Evolutionary conservation across 2,329 filamentous ascomycete genomes (phyloP).

Genomic region (Truncatella angustata): DNA sequence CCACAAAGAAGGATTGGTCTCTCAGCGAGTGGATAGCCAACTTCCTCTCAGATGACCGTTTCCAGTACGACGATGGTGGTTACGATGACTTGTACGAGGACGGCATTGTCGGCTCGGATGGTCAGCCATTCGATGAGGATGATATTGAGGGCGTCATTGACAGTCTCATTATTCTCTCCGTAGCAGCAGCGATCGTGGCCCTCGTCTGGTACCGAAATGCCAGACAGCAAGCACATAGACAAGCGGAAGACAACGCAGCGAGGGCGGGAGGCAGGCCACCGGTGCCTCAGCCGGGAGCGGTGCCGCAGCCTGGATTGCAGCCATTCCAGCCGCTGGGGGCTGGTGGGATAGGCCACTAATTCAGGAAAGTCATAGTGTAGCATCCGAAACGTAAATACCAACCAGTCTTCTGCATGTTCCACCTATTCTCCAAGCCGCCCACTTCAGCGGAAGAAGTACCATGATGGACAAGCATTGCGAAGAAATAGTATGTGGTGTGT

Average conservation of each 20-base stretch:
- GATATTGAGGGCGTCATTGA: conserved; percentile 75
- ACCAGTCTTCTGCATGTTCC: background rate
- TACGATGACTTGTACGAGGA: conserved; percentile 58
- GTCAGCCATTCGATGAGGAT: conserved; percentile 57
- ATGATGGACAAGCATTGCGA: no score
- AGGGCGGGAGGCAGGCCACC: conserved; percentile 20
- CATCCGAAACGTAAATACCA: no score
- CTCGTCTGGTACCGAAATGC: conserved; percentile 80
- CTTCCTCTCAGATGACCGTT: conserved; percentile 71
- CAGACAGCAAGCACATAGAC: conserved; percentile 56
- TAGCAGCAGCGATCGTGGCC: conserved; percentile 72
- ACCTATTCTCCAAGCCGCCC: no score
- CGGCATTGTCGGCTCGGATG: conserved; percentile 53
- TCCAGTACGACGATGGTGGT: conserved; percentile 59
- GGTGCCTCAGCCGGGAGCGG: conserved; percentile 16
- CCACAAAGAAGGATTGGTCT: conserved; percentile 69
- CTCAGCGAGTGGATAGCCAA: conserved; percentile 83
- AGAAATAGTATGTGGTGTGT: no score
- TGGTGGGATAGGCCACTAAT: conserved; percentile 25
- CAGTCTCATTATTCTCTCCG: conserved; percentile 76
- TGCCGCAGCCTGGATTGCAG: conserved; percentile 42
- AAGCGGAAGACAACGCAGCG: conserved; percentile 29
- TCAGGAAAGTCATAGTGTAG: no score
- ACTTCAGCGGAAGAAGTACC: no score
- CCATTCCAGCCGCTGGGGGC: conserved; percentile 58